A percentile compares a stretch with the other conserved stretches of the same genome.
Conservation (phyloP, 2,329 filamentous ascomycete species). For the Xylariomycetidae sp. region DNA sequence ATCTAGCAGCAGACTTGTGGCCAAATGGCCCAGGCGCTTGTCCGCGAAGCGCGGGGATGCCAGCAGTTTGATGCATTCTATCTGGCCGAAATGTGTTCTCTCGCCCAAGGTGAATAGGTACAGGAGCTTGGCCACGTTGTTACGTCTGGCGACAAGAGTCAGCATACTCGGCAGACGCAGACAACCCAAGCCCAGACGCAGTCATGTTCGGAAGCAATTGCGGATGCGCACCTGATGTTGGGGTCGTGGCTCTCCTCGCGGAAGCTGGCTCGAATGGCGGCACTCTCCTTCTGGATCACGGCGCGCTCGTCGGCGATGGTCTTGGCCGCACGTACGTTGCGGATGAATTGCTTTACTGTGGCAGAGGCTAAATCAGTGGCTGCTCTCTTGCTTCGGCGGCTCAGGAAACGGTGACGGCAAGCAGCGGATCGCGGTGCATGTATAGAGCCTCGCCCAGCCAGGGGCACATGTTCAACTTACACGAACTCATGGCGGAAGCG, state of each 20-base stretch:
- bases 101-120: conserved; percentile 98
- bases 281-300: conserved; percentile 98
- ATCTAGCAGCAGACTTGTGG: conserved; percentile 91
- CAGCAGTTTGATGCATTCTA: conserved; percentile 95
- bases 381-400: no score
- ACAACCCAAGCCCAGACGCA: no score
- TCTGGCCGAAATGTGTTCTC: conserved; percentile 97
- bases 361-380: not conserved
- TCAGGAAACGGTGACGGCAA: no score
- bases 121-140: conserved; percentile 97
- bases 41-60: conserved; percentile 96
- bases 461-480: conserved; percentile 16
- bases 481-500: conserved; percentile 26
- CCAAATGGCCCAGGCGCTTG: conserved; percentile 91
- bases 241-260: conserved; percentile 93
- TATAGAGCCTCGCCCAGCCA: no score
- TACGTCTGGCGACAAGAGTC: conserved; percentile 56
- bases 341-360: conserved; percentile 97
- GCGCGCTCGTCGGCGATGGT: conserved; percentile 98
- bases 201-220: no score
- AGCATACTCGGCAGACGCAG: conserved; percentile 5
- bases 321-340: conserved; percentile 96
- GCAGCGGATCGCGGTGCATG: no score
- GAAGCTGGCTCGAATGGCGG: conserved; percentile 94
- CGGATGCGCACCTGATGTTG: conserved; percentile 65